Base-by-base conservation (phyloP, 805 yeast species). In the Metschnikowia reukaufii region DNA sequence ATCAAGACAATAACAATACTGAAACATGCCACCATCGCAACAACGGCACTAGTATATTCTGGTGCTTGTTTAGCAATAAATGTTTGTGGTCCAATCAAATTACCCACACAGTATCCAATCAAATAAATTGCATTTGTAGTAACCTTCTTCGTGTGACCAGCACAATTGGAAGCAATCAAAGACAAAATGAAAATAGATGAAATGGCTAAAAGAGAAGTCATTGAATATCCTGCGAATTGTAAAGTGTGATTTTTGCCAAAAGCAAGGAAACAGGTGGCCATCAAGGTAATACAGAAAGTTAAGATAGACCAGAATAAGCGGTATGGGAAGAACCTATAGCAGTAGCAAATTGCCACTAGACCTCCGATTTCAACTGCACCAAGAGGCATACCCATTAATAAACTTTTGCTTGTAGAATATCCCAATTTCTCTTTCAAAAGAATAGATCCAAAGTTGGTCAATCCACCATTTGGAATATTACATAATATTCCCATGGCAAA, bases 61-160 rank as follows among this genome's bases (percentile, higher is more conserved):
- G 81, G 80, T 1, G 78, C 76, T 53, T 78, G 74, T 1, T 41
- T 47, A 0, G 62, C 60, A 37, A 60, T 58, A 55, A 78, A 78
- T 4, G 79, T 67, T 50, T 77, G 82, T 1, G 84, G 83, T 1
- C 85, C 85, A 40, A 72, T 63, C 39, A 78, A 63, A 56, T 79
- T 81, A 18, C 85, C 85, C 7, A 68, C 75, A 59, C 81, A 75
- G 61, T 73, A 79, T 4, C 76, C 77, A 40, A 80, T 57, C 34
- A 81, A 66, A 47, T 66, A 61, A 25, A 75, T 52, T 1, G 79
- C 76, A 56, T 70, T 77, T 1, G 68, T 73, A 2, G 76, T 67
- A 39, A 70, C 62, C 58, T 79, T 79, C 65, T 81, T 82, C 9
- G 86, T 79, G 56, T 74, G 76, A 7, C 86, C 86, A 6, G 79